These are phyloP conservation scores for Calonectria pseudoreteaudii DNA, from an alignment of 2,329 filamentous ascomycete genomes.

Conservation along the genomic window DNA sequence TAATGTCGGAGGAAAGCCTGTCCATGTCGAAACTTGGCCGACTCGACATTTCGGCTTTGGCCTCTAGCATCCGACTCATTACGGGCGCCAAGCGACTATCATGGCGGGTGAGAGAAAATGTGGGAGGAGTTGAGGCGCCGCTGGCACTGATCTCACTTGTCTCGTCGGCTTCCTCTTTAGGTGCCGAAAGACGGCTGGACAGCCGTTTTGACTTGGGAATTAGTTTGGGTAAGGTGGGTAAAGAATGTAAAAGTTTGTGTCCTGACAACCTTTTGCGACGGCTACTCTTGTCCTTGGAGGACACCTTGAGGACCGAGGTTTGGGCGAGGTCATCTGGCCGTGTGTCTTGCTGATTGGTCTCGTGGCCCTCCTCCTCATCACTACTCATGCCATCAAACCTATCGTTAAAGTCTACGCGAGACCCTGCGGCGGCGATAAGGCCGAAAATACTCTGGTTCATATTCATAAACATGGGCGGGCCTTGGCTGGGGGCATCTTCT, in stretches of 20 bases:
- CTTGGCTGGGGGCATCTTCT: slow-evolving; percentile 57
- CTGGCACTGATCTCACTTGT: slow-evolving; percentile 41
- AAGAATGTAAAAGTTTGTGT: slow-evolving; percentile 72
- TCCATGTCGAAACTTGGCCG: slow-evolving; percentile 70
- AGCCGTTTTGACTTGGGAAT: slow-evolving; percentile 57
- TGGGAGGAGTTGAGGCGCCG: slow-evolving; percentile 40
- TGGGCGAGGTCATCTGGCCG: slow-evolving; percentile 54
- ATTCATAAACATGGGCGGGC: slow-evolving; percentile 69
- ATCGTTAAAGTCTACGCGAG: slow-evolving; percentile 83
- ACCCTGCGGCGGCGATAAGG: slow-evolving; percentile 89
- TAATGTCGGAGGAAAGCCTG: slow-evolving; percentile 55
- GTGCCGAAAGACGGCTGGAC: slow-evolving; percentile 52
- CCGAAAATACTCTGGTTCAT: slow-evolving; percentile 97
- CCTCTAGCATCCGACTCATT: slow-evolving; percentile 83
- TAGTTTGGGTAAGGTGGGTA: slow-evolving; percentile 69
- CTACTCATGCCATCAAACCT: slow-evolving; percentile 84
- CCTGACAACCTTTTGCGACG: slow-evolving; percentile 73
- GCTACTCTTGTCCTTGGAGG: slow-evolving; percentile 48
- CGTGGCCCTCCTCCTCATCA: slow-evolving; percentile 79
- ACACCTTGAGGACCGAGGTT: slow-evolving; percentile 54
- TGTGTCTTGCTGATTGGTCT: slow-evolving; percentile 55
- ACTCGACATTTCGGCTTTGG: slow-evolving; percentile 71
- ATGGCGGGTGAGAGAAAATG: slow-evolving; percentile 35
- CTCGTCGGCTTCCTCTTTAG: slow-evolving; percentile 50
- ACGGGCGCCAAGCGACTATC: slow-evolving; percentile 71